Conservation (phyloP, 805 yeast genomes). For the Brettanomyces custersianus region DNA sequence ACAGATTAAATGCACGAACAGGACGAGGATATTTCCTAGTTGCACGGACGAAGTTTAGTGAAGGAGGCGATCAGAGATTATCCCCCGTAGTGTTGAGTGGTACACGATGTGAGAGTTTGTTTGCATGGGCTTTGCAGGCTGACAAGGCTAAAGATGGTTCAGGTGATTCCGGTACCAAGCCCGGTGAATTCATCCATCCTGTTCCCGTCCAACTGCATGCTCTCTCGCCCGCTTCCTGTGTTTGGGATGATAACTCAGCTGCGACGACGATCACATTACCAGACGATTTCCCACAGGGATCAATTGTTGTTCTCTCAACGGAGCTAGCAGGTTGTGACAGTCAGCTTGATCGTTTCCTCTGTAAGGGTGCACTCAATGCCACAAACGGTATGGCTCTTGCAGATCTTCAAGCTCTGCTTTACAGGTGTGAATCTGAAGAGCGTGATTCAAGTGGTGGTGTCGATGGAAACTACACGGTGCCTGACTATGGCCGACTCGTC, state of each 20-base stretch:
- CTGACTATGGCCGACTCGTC: constrained; percentile 61
- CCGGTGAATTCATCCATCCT: constrained; percentile 34
- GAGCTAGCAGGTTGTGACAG: constrained; percentile 56
- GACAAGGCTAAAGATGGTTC: not conserved
- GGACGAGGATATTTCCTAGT: constrained; percentile 86
- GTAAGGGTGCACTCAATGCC: constrained; percentile 71
- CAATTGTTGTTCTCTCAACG: constrained; percentile 78
- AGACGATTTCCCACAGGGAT: constrained; percentile 73
- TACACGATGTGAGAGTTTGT: constrained; percentile 45
- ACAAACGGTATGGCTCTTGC: constrained; percentile 49
- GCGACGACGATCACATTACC: constrained; percentile 52
- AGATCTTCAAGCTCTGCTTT: constrained; percentile 69
- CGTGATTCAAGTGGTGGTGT: constrained; percentile 65
- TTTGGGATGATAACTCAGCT: constrained; percentile 29
- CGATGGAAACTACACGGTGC: constrained; percentile 68
- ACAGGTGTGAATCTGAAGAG: constrained; percentile 81
- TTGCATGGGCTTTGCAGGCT: constrained; percentile 41
- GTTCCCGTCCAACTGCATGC: constrained; percentile 56
- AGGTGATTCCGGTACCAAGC: not conserved
- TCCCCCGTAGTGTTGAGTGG: constrained; percentile 55
- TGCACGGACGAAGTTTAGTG: constrained; percentile 72
- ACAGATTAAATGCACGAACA: constrained; percentile 70
- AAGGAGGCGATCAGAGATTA: constrained; percentile 36
- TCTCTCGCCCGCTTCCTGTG: constrained; percentile 41
- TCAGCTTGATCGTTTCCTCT: constrained; percentile 55